Conservation (phyloP, 495 filamentous ascomycete genomes). For the Tuber indicum region DNA sequence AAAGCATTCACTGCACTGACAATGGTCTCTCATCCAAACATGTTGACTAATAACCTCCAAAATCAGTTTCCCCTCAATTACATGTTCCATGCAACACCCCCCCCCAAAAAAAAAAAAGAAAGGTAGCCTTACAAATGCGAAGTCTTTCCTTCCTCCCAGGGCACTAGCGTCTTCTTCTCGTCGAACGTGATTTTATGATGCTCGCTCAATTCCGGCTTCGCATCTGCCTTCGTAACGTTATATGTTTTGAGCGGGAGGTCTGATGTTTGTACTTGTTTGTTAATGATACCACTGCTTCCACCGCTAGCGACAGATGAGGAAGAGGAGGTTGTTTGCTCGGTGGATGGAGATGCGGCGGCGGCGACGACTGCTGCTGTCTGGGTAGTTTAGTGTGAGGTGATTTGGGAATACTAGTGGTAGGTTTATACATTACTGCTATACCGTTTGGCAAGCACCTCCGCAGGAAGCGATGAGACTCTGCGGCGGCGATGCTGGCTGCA, state of each 20-base stretch:
- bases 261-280: neutral
- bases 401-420: neutral
- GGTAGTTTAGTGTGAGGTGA: neutral
- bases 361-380: neutral
- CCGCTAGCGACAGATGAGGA: neutral
- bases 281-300: neutral
- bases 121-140: slow-evolving; percentile 38
- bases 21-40: slow-evolving; percentile 60
- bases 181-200: slow-evolving; percentile 41
- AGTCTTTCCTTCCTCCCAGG: slow-evolving; percentile 42
- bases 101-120: neutral
- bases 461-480: slow-evolving; percentile 1
- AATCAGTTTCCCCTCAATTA: neutral
- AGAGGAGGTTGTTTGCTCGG: neutral
- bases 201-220: slow-evolving; percentile 32
- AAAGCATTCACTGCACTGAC: slow-evolving; percentile 65
- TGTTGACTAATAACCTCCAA: slow-evolving; percentile 35
- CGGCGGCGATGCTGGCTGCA: neutral
- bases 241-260: slow-evolving; percentile 36
- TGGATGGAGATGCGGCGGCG: neutral
- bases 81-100: neutral
- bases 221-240: slow-evolving; percentile 42
- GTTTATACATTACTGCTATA: slow-evolving; percentile 3
- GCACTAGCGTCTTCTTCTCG: slow-evolving; percentile 40
- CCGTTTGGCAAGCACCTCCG: neutral